Base-by-base conservation (phyloP, 2,329 filamentous ascomycete genomes). In the Basipetospora chlamydospora region DNA sequence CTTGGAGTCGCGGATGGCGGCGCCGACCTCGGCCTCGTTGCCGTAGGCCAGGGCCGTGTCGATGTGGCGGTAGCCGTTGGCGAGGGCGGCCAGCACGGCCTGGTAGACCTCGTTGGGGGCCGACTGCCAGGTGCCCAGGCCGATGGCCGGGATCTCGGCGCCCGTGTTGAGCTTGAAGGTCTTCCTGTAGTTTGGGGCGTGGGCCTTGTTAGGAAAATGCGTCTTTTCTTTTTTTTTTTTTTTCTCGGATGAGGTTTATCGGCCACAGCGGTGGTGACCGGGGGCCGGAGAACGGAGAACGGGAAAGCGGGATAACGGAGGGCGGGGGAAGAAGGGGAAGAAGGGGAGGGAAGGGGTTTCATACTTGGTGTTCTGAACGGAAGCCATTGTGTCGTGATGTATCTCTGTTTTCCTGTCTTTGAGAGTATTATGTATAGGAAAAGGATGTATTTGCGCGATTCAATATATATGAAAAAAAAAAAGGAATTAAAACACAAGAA, bases 101-200 rank as follows among this genome's bases (percentile, higher is more conserved):
- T 70, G 60, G 46, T 70, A 66, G 39, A 84, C 79, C 56, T 83
- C 69, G 46, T 80, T 58, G 39, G 78, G 75, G 49, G 67, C 55
- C 33, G 80, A 83, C 51, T 85, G 80, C 80, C 81, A 87, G 39
- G 82, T 87, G 39, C 82, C 82, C 31, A 87, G 67, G 42, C 80
- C 81, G 45, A 87, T 58, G 47, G 77, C 76, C 39, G 80, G 80
- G 42, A 90, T 90, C 60, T 82, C 77, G 55, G 71, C 78, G 41
- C 83, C 82, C 37, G 76, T 78, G 61, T 83, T 81, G 55, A 84
- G 72, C 46, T 71, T 76, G 53, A 77, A 79, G 49, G 73, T 70
- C 34, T 40, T 40, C 20, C 42, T 44, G 13, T n/a, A 13, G 26
- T 2, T n/a, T n/a, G n/a, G n/a, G n/a, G n/a, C n/a, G n/a, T n/a